Evolutionary conservation across 768 basidiomycete species (phyloP).

Genomic region (Xerocomellus intermedius): DNA sequence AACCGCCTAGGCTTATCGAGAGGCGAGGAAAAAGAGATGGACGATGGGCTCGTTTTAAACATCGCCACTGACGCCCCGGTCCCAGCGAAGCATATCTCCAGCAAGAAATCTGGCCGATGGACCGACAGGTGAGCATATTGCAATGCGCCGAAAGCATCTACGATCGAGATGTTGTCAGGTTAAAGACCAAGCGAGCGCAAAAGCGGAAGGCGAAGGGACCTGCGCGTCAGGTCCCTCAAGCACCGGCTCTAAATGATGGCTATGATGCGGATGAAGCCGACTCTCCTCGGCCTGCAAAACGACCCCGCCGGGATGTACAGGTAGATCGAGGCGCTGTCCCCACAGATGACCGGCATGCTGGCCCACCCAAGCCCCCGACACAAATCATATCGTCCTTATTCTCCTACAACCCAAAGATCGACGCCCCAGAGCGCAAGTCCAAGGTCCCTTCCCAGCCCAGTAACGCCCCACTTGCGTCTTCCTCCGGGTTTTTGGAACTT

Average conservation of each 20-base stretch:
- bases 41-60: conserved; percentile 76
- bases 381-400: conserved; percentile 90
- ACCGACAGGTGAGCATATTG: conserved; percentile 61
- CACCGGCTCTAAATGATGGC: conserved; percentile 17
- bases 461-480: conserved; percentile 77
- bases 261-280: conserved; percentile 16
- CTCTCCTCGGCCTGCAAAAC: conserved; percentile 46
- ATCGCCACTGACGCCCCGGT: conserved; percentile 45
- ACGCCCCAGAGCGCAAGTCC: conserved; percentile 35
- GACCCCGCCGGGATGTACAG: conserved; percentile 35
- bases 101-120: conserved; percentile 68
- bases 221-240: conserved; percentile 18
- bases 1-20: not conserved
- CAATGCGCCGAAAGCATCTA: not conserved
- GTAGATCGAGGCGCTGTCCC: conserved; percentile 16
- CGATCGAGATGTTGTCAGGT: conserved; percentile 37
- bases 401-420: conserved; percentile 74
- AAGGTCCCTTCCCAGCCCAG: conserved; percentile 52
- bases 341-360: conserved; percentile 17
- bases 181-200: conserved; percentile 70
- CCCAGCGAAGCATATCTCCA: conserved; percentile 25
- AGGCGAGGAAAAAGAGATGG: conserved; percentile 40
- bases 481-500: conserved; percentile 77
- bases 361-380: conserved; percentile 33
- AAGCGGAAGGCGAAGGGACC: conserved; percentile 53